phyloP scores from a whole-genome alignment of 2,329 filamentous ascomycete genomes.

The Monosporascus sp. region DNA sequence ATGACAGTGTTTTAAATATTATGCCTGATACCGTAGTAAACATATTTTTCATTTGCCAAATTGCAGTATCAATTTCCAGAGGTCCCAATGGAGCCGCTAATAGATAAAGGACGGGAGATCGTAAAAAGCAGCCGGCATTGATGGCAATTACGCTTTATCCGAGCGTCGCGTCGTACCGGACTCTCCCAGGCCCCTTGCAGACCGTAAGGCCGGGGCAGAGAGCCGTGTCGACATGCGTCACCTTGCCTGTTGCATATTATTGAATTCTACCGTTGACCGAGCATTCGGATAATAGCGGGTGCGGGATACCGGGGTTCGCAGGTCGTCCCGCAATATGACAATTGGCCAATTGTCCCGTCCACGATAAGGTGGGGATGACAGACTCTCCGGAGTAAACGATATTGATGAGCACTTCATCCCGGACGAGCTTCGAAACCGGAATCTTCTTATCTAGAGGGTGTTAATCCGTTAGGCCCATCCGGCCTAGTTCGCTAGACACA shows the following conservation, averaged over 20 bases:
- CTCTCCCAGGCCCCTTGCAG: slow-evolving; percentile 82
- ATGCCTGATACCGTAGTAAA: too few relatives aligned
- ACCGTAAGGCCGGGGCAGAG: slow-evolving; percentile 83
- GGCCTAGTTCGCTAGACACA: too few relatives aligned
- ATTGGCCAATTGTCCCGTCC: background rate
- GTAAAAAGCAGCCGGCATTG: slow-evolving; percentile 75
- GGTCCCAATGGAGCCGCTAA: too few relatives aligned
- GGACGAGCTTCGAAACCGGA: background rate
- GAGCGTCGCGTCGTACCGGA: slow-evolving; percentile 60
- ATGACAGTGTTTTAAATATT: too few relatives aligned
- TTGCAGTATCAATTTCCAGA: too few relatives aligned
- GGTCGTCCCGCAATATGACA: slow-evolving; percentile 58
- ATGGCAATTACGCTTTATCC: slow-evolving; percentile 79
- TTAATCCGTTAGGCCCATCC: too few relatives aligned
- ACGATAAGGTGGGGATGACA: background rate
- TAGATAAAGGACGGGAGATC: too few relatives aligned
- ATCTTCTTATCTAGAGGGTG: background rate
- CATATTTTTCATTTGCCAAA: too few relatives aligned
- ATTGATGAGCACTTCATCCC: background rate
- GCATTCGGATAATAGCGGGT: slow-evolving; percentile 76
- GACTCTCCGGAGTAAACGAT: background rate
- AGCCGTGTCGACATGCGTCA: slow-evolving; percentile 75
- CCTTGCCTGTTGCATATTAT: slow-evolving; percentile 85
- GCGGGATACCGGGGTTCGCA: slow-evolving; percentile 75
- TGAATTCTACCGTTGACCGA: slow-evolving; percentile 92